Evolutionary conservation across 1,139 yeast genomes (phyloP), one percentile per base, ranked within the genome.

Genomic region (Candida tetrigidarum): DNA sequence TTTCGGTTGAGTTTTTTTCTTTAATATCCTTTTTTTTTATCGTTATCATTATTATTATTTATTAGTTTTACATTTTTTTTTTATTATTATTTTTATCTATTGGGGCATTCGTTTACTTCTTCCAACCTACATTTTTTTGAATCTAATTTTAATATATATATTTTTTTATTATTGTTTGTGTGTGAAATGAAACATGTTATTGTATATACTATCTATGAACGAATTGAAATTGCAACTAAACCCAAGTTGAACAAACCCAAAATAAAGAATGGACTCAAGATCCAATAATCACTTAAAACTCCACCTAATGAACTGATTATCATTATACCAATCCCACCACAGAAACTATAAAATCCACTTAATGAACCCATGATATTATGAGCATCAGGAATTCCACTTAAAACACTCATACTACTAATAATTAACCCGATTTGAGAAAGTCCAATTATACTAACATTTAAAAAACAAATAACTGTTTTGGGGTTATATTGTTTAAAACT

Each of bases 301-400:
- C 91, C 91, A 4, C 92, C 92, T 11, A 83, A 41, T 53, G 79
- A 78, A 33, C 84, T 76, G 19, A 84, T 66, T 1, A 82, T 45
- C 46, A 86, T 63, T 20, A 85, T 83, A 1, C 93, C 93, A n/a
- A 82, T 44, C 1, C 89, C 90, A 7, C 91, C 91, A 53, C 77
- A 69, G 44, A 86, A 74, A 14, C 85, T 78, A 58, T 82, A 84
- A 6, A 84, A 78, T 2, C 93, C 93, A 46, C 86, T 78, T 35
- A 86, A 74, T 5, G 88, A 76, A 5, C 93, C 93, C 44, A 81
- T 78, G 45, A 69, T 49, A 27, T 49, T 47, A 11, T 58, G 56
- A 6, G 56, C 58, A 22, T 61, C 55, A 12, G 59, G 54, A 57
- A 56, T 63, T 5, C 64, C 58, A 42, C 74, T 66, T 22, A 74